Percentiles rank a stretch among this genome's conserved stretches.
phyloP scores from a whole-genome alignment of 495 filamentous ascomycete genomes.

The Niebla homalea region DNA sequence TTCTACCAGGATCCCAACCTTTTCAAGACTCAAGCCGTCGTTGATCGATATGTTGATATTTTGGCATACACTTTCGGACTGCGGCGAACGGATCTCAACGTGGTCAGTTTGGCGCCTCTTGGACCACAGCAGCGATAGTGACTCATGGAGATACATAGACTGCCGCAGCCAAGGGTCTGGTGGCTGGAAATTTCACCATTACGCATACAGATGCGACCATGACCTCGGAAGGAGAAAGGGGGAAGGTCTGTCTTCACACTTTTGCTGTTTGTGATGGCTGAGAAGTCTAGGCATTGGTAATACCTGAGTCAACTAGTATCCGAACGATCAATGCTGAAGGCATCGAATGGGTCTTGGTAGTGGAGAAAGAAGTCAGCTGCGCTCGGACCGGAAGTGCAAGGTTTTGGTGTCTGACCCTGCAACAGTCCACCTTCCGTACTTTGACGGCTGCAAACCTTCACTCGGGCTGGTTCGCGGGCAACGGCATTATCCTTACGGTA shows the following conservation, averaged over 20 bases:
- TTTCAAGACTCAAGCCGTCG: conserved; percentile 61
- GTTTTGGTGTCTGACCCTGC: conserved; percentile 5
- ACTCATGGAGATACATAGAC: conserved; percentile 26
- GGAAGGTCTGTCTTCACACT: not conserved
- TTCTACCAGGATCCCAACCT: conserved; percentile 77
- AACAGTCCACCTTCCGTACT: conserved; percentile 67
- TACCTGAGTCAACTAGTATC: conserved; percentile 47
- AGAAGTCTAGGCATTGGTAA: conserved; percentile 43
- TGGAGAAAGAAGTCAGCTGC: conserved; percentile 74
- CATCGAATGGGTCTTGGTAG: conserved; percentile 61
- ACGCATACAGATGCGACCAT: conserved; percentile 20
- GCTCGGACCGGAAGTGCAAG: not conserved
- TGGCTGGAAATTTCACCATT: conserved; percentile 40
- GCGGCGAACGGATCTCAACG: conserved; percentile 46
- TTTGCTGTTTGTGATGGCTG: not conserved
- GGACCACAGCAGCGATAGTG: not conserved
- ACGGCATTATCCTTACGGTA: conserved; percentile 60
- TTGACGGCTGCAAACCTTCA: conserved; percentile 44
- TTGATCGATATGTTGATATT: conserved; percentile 72
- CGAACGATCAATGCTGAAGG: conserved; percentile 37
- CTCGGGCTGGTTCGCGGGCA: conserved; percentile 31
- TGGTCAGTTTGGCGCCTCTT: conserved; percentile 32
- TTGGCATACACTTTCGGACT: conserved; percentile 65
- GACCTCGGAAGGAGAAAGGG: not conserved
- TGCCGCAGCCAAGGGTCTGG: conserved; percentile 62